Base-by-base conservation (phyloP, 441 rosid species). In the Manihot esculenta region DNA sequence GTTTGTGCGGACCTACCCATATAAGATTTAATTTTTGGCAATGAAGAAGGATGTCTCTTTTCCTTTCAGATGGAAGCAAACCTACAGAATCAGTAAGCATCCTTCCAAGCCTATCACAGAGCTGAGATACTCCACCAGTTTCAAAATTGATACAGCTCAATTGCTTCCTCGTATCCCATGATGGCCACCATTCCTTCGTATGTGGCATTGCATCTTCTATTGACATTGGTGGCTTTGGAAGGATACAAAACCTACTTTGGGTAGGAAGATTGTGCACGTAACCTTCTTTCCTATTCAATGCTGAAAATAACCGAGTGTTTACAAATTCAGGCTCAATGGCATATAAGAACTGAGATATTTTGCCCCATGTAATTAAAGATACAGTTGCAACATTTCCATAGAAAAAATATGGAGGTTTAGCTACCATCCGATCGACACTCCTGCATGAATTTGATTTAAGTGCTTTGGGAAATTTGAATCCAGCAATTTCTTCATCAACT, bases 131-230 rank as follows among this genome's bases (percentile, higher is more conserved):
- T 35, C 87, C 89, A 27, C 66, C 56, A 1, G 74, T 74, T 57
- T 72, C 84, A 30, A 80, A 81, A 74, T 62, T 78, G 55, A 76
- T 68, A 68, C 73, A 70, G 65, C 72, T 83, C 76, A 95, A 49
- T 65, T 89, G 89, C 79, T 81, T 87, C 88, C 99, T 87, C 1
- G 94, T 81, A 83, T 95, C 99, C 98, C 99, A 93, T 20, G 82
- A 79, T 38, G 99, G 98, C 96, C 98, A 91, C 96, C 98, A 95
- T 69, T 85, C 88, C 85, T 84, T 88, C 44, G 79, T 66, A 55
- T 78, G 82, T 2, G 96, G 94, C 61, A 93, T 69, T 47, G 87
- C 93, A 21, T 92, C 92, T 79, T 81, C 77, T 47, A 93, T 77
- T 68, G 92, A 87, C 84, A 84, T 71, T 12, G 83, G 86, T 18